Percentiles rank a stretch among this genome's conserved stretches.
These are phyloP conservation scores for Taphrina sp. DNA, from an alignment of 1,139 yeast genomes.

Conservation along the genomic window DNA sequence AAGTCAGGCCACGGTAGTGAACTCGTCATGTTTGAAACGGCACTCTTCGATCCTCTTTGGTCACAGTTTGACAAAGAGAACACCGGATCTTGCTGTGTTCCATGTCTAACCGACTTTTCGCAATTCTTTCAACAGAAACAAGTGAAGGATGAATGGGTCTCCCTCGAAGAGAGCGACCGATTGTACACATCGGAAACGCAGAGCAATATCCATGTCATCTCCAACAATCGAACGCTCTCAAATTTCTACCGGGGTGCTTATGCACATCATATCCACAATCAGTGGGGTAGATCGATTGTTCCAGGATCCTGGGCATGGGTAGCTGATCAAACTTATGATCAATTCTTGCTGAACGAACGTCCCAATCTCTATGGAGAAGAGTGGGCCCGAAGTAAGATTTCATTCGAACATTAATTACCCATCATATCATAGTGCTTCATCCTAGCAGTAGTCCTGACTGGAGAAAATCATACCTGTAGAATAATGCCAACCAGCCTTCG, in stretches of 20 bases:
- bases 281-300: constrained; percentile 15
- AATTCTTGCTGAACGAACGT: constrained; percentile 12
- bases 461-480: no score
- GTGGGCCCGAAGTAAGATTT: no score
- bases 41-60: constrained; percentile 30
- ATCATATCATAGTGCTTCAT: no score
- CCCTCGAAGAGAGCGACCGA: not conserved
- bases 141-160: constrained; percentile 16
- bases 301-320: constrained; percentile 31
- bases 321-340: constrained; percentile 29
- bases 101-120: constrained; percentile 20
- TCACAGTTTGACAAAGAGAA: constrained; percentile 17
- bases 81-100: constrained; percentile 18
- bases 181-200: not conserved
- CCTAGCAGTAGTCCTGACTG: no score
- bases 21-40: constrained; percentile 30
- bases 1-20: constrained; percentile 8
- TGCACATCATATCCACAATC: constrained; percentile 31
- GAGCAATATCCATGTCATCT: not conserved
- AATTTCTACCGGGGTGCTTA: constrained; percentile 24
- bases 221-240: constrained; percentile 12
- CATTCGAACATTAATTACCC: no score
- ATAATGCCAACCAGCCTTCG: no score
- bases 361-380: constrained; percentile 25
- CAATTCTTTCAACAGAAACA: constrained; percentile 1